Evolutionary conservation across 495 filamentous ascomycete genomes (phyloP).

Genomic region (Pyrenopolyporus hunteri): DNA sequence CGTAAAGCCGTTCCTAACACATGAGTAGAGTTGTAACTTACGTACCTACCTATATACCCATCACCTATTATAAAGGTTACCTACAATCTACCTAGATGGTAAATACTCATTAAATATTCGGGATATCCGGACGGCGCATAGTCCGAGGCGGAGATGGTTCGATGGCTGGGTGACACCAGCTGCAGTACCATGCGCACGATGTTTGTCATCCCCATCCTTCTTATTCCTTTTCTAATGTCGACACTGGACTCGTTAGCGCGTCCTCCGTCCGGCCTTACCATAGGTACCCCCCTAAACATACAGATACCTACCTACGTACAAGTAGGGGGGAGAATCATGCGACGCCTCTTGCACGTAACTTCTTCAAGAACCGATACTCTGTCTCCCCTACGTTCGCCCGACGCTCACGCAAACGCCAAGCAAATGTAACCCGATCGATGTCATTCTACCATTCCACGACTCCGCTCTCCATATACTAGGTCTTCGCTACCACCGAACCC

Average conservation of each 20-base stretch:
- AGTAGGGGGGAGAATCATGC: conserved; percentile 6
- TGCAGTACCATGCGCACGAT: conserved; percentile 35
- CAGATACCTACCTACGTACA: neutral
- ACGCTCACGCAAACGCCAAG: conserved; percentile 12
- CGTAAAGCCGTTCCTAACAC: no score
- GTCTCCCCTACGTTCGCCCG: neutral
- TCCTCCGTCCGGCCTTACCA: conserved; percentile 25
- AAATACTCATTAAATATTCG: neutral
- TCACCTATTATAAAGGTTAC: neutral
- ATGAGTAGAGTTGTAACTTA: no score
- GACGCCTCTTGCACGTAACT: conserved; percentile 4
- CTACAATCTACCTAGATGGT: neutral
- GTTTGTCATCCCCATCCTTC: conserved; percentile 26
- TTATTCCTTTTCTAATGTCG: conserved; percentile 11
- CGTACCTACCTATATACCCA: neutral
- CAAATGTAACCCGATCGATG: conserved; percentile 9
- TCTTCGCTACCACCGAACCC: conserved; percentile 10
- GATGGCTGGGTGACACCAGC: conserved; percentile 22
- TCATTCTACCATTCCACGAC: conserved; percentile 18
- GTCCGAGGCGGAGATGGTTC: conserved; percentile 31
- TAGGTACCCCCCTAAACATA: neutral
- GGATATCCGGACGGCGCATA: conserved; percentile 30
- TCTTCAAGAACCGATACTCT: neutral
- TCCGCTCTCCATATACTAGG: conserved; percentile 4
- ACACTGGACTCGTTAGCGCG: conserved; percentile 26